These are phyloP conservation scores for Ascocoryne sarcoides DNA, from an alignment of 2,329 filamentous ascomycete species.

Conservation along the genomic window DNA sequence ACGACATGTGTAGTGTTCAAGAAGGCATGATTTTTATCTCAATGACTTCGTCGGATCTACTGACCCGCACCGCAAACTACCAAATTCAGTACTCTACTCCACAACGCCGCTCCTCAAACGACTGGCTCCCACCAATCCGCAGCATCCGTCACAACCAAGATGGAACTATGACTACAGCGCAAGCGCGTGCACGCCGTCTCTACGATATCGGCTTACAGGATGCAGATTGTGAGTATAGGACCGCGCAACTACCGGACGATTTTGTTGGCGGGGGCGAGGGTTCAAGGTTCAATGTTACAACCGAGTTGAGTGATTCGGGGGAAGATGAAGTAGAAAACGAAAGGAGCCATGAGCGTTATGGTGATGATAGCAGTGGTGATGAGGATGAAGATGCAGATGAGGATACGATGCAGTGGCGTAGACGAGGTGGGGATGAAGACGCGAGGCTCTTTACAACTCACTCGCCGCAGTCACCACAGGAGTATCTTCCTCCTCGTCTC, in stretches of 20 bases:
- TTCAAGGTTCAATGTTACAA: conserved; percentile 47
- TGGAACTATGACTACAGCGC: conserved; percentile 37
- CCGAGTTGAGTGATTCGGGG: conserved; percentile 50
- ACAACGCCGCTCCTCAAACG: conserved; percentile 17
- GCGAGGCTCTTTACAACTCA: not conserved
- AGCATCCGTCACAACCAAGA: conserved; percentile 47
- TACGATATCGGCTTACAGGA: conserved; percentile 34
- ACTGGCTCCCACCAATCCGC: conserved; percentile 34
- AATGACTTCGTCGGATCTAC: conserved; percentile 72
- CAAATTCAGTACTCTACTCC: conserved; percentile 53
- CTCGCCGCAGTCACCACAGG: too few relatives aligned
- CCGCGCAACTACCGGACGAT: conserved; percentile 48
- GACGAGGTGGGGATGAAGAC: not conserved
- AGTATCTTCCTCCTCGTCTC: conserved; percentile 10
- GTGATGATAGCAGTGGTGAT: conserved; percentile 32
- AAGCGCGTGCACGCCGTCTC: conserved; percentile 36
- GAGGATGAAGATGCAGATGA: conserved; percentile 14
- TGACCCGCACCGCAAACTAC: conserved; percentile 65
- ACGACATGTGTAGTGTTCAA: conserved; percentile 58
- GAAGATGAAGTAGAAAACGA: conserved; percentile 34
- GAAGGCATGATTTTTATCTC: conserved; percentile 89
- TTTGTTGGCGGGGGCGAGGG: conserved; percentile 38
- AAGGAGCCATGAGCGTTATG: conserved; percentile 11
- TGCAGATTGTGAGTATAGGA: conserved; percentile 34
- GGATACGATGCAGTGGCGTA: too few relatives aligned